These are phyloP conservation scores for Poterioochromonas sp. DNA, from an alignment of 352 stramenopile species.

Conservation along the genomic window DNA sequence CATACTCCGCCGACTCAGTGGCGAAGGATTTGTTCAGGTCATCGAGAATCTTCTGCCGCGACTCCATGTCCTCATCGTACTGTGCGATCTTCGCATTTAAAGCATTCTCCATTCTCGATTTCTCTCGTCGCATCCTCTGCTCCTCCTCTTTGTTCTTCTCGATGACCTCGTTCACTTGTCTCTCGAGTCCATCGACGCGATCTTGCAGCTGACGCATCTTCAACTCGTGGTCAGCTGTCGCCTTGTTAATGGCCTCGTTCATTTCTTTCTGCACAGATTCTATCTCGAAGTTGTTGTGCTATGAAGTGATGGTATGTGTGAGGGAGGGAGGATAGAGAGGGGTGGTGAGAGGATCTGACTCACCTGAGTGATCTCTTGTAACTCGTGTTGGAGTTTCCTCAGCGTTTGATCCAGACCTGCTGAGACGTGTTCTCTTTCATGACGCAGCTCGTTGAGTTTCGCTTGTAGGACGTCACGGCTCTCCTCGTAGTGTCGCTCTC, in stretches of 20 bases:
- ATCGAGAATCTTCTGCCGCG: not conserved
- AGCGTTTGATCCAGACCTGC: not conserved
- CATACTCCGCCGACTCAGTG: not conserved
- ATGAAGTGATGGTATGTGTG: not conserved
- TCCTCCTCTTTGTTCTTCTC: constrained; percentile 26
- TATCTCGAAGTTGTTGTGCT: constrained; percentile 5
- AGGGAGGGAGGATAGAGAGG: not conserved
- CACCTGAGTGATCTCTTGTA: constrained; percentile 1
- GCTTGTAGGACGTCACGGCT: not conserved
- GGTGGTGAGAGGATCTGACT: not conserved
- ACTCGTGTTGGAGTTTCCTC: constrained; percentile 9
- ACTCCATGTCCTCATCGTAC: constrained; percentile 19
- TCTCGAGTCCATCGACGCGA: not conserved
- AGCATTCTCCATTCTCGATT: not conserved
- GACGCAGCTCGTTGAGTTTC: not conserved
- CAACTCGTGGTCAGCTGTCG: constrained; percentile 17
- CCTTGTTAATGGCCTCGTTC: constrained; percentile 16
- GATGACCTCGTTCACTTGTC: constrained; percentile 2
- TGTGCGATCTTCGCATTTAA: not conserved
- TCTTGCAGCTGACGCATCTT: constrained; percentile 4
- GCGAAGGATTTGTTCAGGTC: not conserved
- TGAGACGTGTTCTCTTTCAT: not conserved
- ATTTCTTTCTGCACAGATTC: constrained; percentile 12
- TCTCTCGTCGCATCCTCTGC: constrained; percentile 12
- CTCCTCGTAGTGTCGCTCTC: not conserved